These are phyloP conservation scores for Apiosordaria backusii DNA, from an alignment of 495 filamentous ascomycete species.

Conservation along the genomic window DNA sequence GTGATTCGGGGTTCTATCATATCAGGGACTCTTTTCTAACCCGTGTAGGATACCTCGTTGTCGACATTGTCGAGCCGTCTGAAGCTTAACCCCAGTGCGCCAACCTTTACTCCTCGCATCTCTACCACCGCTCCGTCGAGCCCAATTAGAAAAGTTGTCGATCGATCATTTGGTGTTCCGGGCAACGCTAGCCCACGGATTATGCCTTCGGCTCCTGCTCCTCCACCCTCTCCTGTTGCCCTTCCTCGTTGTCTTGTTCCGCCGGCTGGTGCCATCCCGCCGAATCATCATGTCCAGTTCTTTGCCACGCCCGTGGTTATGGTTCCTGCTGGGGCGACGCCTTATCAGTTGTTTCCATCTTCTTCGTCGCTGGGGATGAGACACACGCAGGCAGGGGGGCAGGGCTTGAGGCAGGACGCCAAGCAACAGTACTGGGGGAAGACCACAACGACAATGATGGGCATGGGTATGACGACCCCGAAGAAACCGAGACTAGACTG, in stretches of 20 bases:
- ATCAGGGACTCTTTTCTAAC: conserved; percentile 26
- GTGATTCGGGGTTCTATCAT: conserved; percentile 36
- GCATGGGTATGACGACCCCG: neutral
- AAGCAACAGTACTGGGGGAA: conserved; percentile 1
- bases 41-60: conserved; percentile 27
- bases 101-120: conserved; percentile 51
- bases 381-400: neutral
- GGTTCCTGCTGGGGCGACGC: conserved; percentile 11
- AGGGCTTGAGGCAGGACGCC: neutral
- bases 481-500: neutral
- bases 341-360: conserved; percentile 17
- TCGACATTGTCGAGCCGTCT: conserved; percentile 25
- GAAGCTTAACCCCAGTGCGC: conserved; percentile 52
- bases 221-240: neutral
- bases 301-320: conserved; percentile 21
- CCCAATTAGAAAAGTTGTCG: conserved; percentile 11
- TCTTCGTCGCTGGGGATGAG: neutral
- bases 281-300: conserved; percentile 16
- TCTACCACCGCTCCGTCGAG: conserved; percentile 5
- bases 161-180: conserved; percentile 9
- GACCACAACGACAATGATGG: neutral
- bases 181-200: conserved; percentile 9
- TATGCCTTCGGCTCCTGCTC: neutral
- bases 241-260: neutral
- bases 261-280: neutral